Base-by-base conservation (phyloP, 495 filamentous ascomycete genomes). In the Penicillium ucsense region DNA sequence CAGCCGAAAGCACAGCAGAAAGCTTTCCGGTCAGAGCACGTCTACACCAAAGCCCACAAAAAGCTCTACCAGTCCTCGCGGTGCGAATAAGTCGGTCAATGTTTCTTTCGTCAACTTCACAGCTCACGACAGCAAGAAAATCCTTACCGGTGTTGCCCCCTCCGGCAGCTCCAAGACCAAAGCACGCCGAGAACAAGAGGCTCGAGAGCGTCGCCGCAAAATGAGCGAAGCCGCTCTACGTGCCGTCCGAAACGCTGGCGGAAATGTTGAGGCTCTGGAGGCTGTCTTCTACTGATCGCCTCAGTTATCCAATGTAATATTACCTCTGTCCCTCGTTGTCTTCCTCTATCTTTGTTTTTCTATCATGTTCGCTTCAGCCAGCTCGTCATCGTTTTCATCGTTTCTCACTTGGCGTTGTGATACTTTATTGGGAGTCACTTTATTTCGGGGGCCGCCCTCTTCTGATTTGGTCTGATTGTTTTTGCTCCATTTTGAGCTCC, bases 111-210 rank as follows among this genome's bases (percentile, higher is more conserved):
- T 94, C 46, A 97, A 97, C 63, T 95, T 83, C 67, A 95, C 89
- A n/a, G 80, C 89, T 0, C 59, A 74, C 9, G 94, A 98, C 63
- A 83, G 80, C 61, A 71, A 75, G 34, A 81, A 82, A 60, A 87
- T 98, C 20, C 76, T 98, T 60, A 88, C 79, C 10, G 91, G 91
- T 5, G 92, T 98, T 7, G 92, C 92, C 43, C 92, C 92, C 9
- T 86, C 81, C 43, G 92, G 92, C 34, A 87, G 81, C 54, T 85
- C 80, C 43, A 96, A 97, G 75, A 98, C 92, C 30, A 96, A 95
- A 60, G 89, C 88, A 40, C 68, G 90, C 37, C 70, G 92, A 49
- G 92, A 96, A 68, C 80, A 84, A 57, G 89, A 94, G 70, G 88
- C 88, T 8, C 70, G 72, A 40, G 92, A 97, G 61, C 80, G 80